phyloP scores from a whole-genome alignment of 2,329 filamentous ascomycete genomes.

The Biscogniauxia marginata region DNA sequence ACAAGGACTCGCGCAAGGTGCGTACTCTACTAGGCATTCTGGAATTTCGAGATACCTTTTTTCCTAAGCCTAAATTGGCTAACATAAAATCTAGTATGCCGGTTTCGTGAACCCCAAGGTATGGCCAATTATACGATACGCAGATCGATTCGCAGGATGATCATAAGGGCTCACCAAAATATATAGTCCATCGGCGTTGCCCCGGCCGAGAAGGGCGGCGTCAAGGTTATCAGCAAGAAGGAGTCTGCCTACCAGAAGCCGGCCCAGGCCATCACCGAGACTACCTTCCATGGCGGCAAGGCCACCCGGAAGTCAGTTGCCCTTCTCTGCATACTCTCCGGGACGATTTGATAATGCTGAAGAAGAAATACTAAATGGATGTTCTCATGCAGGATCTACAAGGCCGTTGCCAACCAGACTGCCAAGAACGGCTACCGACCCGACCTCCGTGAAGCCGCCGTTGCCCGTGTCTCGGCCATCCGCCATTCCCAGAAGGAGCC shows the following conservation, averaged over 20 bases:
- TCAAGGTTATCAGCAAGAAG: conserved; percentile 86
- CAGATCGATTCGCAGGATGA: not conserved
- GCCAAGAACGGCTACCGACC: conserved; percentile 84
- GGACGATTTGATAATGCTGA: not conserved
- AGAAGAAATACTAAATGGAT: conserved; percentile 3
- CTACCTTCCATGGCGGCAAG: conserved; percentile 70
- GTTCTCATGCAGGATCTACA: conserved; percentile 68
- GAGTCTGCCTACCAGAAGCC: conserved; percentile 69
- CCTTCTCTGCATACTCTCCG: not conserved
- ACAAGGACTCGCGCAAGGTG: conserved; percentile 90
- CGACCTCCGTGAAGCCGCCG: conserved; percentile 74
- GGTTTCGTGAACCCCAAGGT: conserved; percentile 95
- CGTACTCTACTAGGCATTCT: conserved; percentile 6
- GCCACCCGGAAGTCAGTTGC: conserved; percentile 74
- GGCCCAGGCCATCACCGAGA: conserved; percentile 61
- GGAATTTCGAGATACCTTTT: not conserved
- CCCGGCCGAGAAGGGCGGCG: conserved; percentile 72
- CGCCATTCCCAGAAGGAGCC: conserved; percentile 73
- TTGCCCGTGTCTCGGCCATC: conserved; percentile 85
- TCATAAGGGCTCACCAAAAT: conserved; percentile 24
- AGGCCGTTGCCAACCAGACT: conserved; percentile 76
- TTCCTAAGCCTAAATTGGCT: conserved; percentile 26
- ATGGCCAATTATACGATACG: conserved; percentile 33
- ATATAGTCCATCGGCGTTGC: conserved; percentile 78
- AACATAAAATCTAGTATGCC: conserved; percentile 63